Evolutionary conservation across 192 early-diverging fungal species (phyloP).

Genomic region (Podila horticola): DNA sequence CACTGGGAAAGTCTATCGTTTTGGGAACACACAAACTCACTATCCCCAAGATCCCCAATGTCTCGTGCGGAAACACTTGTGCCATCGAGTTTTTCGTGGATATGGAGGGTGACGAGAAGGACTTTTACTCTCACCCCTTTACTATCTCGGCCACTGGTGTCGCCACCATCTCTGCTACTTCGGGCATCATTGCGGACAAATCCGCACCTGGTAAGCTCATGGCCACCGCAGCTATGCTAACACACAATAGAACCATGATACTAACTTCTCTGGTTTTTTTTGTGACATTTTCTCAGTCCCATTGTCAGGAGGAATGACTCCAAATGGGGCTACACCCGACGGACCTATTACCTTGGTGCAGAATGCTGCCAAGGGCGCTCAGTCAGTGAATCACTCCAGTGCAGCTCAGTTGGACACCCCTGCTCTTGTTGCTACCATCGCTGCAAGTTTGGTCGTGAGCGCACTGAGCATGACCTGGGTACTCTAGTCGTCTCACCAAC

Average conservation of each 20-base stretch:
- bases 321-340: conserved; percentile 11
- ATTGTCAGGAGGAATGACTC: background rate
- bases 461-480: background rate
- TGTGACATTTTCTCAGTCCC: background rate
- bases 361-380: conserved; percentile 23
- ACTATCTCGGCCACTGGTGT: conserved; percentile 10
- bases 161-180: background rate
- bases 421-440: background rate
- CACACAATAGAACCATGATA: background rate
- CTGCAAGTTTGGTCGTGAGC: background rate
- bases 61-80: conserved; percentile 9
- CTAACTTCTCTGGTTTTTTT: background rate
- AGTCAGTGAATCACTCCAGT: background rate
- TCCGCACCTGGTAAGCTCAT: conserved; percentile 1
- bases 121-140: conserved; percentile 31
- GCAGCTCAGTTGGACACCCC: background rate
- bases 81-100: conserved; percentile 29
- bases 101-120: background rate
- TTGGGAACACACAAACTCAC: conserved; percentile 6
- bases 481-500: background rate
- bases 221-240: background rate
- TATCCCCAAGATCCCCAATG: conserved; percentile 12
- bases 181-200: background rate
- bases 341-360: conserved; percentile 25
- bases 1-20: background rate